A percentile compares a stretch with the other conserved stretches of the same genome.
phyloP scores from a whole-genome alignment of 176 grass and related monocot genomes.

The Triticum monococcum region DNA sequence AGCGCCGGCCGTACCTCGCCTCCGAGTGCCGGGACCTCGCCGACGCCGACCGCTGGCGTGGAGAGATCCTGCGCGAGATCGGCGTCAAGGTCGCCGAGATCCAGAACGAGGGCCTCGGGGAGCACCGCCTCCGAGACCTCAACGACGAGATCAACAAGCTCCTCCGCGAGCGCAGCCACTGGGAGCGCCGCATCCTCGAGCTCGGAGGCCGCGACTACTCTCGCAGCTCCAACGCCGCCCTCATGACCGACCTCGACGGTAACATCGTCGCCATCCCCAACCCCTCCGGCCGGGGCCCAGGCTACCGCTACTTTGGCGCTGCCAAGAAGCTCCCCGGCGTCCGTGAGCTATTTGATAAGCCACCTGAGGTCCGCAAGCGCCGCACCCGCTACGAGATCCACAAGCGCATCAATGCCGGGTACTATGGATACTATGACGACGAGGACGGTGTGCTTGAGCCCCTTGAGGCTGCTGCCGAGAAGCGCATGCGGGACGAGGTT shows the following conservation, averaged over 20 bases:
- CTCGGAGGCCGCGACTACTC: slow-evolving; percentile 88
- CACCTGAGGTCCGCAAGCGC: slow-evolving; percentile 73
- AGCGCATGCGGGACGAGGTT: slow-evolving; percentile 55
- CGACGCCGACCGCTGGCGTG: slow-evolving; percentile 86
- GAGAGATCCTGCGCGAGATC: slow-evolving; percentile 95
- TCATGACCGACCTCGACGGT: slow-evolving; percentile 94
- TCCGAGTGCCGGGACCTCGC: slow-evolving; percentile 95
- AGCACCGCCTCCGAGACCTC: slow-evolving; percentile 96
- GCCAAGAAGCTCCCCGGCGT: slow-evolving; percentile 95
- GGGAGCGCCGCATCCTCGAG: slow-evolving; percentile 90
- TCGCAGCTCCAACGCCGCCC: slow-evolving; percentile 53
- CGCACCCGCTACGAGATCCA: slow-evolving; percentile 92
- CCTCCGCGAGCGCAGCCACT: slow-evolving; percentile 90
- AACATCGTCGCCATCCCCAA: slow-evolving; percentile 95
- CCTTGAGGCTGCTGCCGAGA: slow-evolving; percentile 68
- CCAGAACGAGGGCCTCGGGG: slow-evolving; percentile 94
- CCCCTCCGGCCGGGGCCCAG: slow-evolving; percentile 77
- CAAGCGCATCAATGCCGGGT: slow-evolving; percentile 86
- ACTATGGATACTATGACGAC: slow-evolving; percentile 92
- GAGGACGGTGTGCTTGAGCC: slow-evolving; percentile 92
- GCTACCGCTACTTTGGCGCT: slow-evolving; percentile 95
- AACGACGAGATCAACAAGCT: slow-evolving; percentile 99
- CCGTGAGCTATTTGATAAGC: slow-evolving; percentile 94
- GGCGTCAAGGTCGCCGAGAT: slow-evolving; percentile 95
- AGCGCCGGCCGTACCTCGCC: slow-evolving; percentile 92